Base-by-base conservation (phyloP, 2,329 filamentous ascomycete species). In the Aspergillus melleus region DNA sequence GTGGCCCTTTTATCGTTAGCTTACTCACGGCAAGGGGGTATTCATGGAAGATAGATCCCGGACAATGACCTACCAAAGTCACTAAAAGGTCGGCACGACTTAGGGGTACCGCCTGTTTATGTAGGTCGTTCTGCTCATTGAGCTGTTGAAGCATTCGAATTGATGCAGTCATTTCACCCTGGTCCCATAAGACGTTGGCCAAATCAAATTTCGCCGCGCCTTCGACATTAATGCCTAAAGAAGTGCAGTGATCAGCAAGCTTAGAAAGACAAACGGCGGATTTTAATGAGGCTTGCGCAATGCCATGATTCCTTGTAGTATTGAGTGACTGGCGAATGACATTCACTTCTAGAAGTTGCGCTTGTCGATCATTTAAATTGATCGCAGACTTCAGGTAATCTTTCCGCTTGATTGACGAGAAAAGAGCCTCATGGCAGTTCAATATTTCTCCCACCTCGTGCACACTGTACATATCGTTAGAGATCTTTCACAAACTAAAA, bases 141-240 rank as follows among this genome's bases (percentile, higher is more conserved):
- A 97, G 83, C 49, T 86, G 84, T 69, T 94, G 90, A 20, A 98
- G 85, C 84, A 98, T 93, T 42, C 88, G 85, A 61, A 99, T 96
- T 0, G 95, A 96, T 0, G 91, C 87, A 20, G 89, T 86, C 80
- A 91, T 91, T 74, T 99, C 94, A 12, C 92, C 92, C 72, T 96
- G 90, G 63, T 96, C 92, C 94, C 95, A 99, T 1, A 99, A 80
- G 6, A 96, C 92, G 69, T 90, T 92, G 11, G 96, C 93, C 8
- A 91, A 86, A 74, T 98, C 95, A 56, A 94, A 85, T 64, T 88
- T 87, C 44, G 92, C 86, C 12, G 88, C 88, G 12, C 88, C 90
- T 70, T 92, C 89, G 49, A 97, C 86, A 59, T 88, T 85, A 2
- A 98, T 77, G 0, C 90, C 91, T n/a, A 91, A 76, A 0, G 85